Evolutionary conservation across 73 alveolate genomes (phyloP).

Genomic region (Paramecium primaurelia): DNA sequence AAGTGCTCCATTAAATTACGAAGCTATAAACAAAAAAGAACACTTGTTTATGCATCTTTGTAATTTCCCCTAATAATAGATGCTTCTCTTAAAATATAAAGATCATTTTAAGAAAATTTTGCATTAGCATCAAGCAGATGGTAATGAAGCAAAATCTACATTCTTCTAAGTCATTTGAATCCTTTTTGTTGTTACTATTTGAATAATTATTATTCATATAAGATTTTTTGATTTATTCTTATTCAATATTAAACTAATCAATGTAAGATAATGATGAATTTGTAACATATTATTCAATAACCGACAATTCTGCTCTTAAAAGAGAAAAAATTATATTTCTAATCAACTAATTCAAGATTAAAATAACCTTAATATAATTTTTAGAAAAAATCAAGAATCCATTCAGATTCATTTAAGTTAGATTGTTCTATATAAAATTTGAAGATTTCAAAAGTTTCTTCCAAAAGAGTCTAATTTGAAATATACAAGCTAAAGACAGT

Average conservation of each 20-base stretch:
- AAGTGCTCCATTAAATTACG: neutral
- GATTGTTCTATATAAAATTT: neutral
- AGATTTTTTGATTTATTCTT: neutral
- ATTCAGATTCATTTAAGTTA: neutral
- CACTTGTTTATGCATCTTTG: no score
- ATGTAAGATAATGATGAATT: neutral
- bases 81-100: neutral
- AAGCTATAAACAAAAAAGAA: no score
- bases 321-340: neutral
- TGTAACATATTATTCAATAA: neutral
- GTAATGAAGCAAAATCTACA: neutral
- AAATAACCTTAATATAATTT: neutral
- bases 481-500: constrained; percentile 6
- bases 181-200: neutral
- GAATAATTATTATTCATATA: neutral
- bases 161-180: constrained; percentile 17
- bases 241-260: neutral
- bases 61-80: neutral
- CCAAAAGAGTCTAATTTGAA: neutral
- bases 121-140: neutral
- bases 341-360: neutral
- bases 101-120: neutral
- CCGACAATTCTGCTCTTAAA: neutral
- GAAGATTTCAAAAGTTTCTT: constrained; percentile 21
- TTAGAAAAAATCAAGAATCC: neutral